phyloP scores from a whole-genome alignment of 2,329 filamentous ascomycete species.

The Chrysoporthe puriensis region DNA sequence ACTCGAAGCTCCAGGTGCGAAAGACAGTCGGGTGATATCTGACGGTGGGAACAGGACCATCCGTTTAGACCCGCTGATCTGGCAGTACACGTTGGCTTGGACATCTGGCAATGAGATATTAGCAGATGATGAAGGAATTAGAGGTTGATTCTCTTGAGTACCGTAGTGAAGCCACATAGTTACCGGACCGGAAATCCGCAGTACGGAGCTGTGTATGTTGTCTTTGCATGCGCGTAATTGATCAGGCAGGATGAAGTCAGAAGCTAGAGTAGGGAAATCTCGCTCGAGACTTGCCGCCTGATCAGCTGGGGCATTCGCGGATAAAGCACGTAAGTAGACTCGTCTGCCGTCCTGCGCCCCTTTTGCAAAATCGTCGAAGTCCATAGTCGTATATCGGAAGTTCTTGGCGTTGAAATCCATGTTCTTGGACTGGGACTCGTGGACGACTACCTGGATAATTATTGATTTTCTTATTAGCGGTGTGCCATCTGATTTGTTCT shows the following conservation, averaged over 20 bases:
- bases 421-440: constrained; percentile 65
- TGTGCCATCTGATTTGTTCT: not conserved
- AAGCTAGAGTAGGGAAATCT: constrained; percentile 72
- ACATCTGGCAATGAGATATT: constrained; percentile 52
- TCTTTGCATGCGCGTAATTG: constrained; percentile 61
- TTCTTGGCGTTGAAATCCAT: constrained; percentile 88
- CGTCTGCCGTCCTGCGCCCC: constrained; percentile 61
- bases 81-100: constrained; percentile 85
- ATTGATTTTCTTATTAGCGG: not conserved
- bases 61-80: constrained; percentile 73
- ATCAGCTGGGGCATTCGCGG: constrained; percentile 68
- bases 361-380: constrained; percentile 69
- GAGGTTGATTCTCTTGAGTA: constrained; percentile 45
- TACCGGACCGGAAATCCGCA: constrained; percentile 78
- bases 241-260: constrained; percentile 71
- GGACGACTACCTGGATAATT: constrained; percentile 66
- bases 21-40: constrained; percentile 70
- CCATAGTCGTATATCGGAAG: constrained; percentile 73
- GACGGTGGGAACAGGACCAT: constrained; percentile 78
- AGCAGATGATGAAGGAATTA: not conserved
- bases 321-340: constrained; percentile 80
- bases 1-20: constrained; percentile 78
- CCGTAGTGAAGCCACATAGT: constrained; percentile 93
- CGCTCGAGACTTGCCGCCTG: constrained; percentile 68
- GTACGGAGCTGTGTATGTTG: constrained; percentile 75